Base-by-base conservation (phyloP, 2,329 filamentous ascomycete genomes). In the Fusarium papillatum region DNA sequence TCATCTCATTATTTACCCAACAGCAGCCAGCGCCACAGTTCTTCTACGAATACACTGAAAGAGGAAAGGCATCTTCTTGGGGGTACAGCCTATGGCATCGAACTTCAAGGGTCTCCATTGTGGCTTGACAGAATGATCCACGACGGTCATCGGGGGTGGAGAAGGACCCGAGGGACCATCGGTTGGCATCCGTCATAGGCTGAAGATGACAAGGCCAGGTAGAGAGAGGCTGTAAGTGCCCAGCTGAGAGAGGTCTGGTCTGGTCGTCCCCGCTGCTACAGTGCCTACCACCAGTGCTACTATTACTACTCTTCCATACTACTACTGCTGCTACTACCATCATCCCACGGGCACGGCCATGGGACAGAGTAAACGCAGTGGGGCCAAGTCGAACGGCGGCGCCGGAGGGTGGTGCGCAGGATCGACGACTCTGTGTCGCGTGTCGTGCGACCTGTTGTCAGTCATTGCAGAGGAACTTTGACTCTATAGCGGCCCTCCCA, bases 331-430 rank as follows among this genome's bases (percentile, higher is more conserved):
- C 29, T 57, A 29, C 59, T 39, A 43, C 59, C 38, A 61, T 57
- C 48, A 41, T 57, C 63, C 48, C 63, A 57, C 63, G 63, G 63
- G 46, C 31, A 64, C 50, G 62, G 46, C 29, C 48, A 43, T 64
- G 46, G 43, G 34, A 36, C 34, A n/a, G 34, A 24, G 41, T 17
- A 57, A 34, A 31, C 34, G 4, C 36, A 7, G 66, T 64, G 66
- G 60, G 36, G 48, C 48, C 50, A 34, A 34, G 36, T 60, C 59
- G 60, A 69, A 55, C 59, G 46, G 46, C 60, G 36, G 46, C 26
- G 43, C n/a, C 19, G 66, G 36, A 19, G 17, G 46, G 19, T 64
- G 48, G 66, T 64, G 43, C 48, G 38, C 43, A 43, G 34, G 59
- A 68, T 57, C 46, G 29, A 55, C 46, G 66, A 57, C 50, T 64